Percentiles rank a stretch among this genome's conserved stretches.
phyloP scores from a whole-genome alignment of 306 rosid species.

The Trifolium pratense region DNA sequence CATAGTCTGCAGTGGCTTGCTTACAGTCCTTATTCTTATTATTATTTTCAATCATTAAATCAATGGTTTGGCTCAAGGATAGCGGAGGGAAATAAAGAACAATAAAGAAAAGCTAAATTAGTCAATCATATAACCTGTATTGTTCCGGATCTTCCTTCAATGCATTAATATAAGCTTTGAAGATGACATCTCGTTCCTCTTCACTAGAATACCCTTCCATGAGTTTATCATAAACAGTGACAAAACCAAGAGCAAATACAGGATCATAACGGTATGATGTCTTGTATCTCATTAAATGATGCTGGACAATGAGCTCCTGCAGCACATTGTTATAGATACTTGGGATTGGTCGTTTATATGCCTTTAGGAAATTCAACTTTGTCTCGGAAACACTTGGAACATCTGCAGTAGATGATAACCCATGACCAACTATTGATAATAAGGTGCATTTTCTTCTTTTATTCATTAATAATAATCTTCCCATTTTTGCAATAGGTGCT shows the following conservation, averaged over 20 bases:
- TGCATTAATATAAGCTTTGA: constrained; percentile 80
- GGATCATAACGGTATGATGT: constrained; percentile 80
- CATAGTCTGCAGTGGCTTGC: constrained; percentile 22
- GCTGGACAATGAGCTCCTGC: constrained; percentile 94
- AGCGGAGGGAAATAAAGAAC: background rate
- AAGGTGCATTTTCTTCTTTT: background rate
- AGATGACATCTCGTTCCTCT: constrained; percentile 82
- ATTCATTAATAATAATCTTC: background rate
- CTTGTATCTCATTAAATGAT: constrained; percentile 87
- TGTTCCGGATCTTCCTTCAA: constrained; percentile 82
- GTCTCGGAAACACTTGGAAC: constrained; percentile 68
- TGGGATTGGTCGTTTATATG: constrained; percentile 87
- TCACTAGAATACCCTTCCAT: constrained; percentile 94
- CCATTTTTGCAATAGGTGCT: background rate
- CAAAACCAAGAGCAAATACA: constrained; percentile 89
- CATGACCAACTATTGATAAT: constrained; percentile 22
- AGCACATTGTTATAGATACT: constrained; percentile 82
- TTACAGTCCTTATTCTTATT: background rate
- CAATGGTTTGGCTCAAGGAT: constrained; percentile 9
- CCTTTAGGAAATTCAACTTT: constrained; percentile 78
- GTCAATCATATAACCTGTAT: constrained; percentile 67
- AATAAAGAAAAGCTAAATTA: constrained; percentile 2
- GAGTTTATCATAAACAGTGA: constrained; percentile 84
- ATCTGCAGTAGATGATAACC: constrained; percentile 37
- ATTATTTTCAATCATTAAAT: background rate